These are phyloP conservation scores for Uronychia setigera DNA, from an alignment of 73 alveolate genomes.

Conservation along the genomic window DNA sequence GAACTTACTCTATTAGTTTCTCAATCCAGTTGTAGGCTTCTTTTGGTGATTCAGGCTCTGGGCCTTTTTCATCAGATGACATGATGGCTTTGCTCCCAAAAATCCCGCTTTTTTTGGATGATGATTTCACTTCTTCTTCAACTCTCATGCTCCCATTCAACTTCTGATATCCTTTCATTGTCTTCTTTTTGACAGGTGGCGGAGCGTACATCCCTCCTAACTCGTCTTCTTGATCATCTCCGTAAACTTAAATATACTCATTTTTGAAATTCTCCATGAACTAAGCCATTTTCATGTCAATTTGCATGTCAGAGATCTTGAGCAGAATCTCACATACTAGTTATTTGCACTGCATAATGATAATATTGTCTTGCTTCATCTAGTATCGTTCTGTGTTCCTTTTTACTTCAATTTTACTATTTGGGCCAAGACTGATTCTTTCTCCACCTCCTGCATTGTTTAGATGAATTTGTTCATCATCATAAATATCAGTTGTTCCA, in stretches of 20 bases:
- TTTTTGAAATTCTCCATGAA: conserved; percentile 38
- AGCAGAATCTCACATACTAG: conserved; percentile 42
- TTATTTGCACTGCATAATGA: conserved; percentile 28
- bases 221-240: not conserved
- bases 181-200: not conserved
- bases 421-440: not conserved
- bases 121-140: not conserved
- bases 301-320: conserved; percentile 18
- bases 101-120: conserved; percentile 13
- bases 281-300: conserved; percentile 16
- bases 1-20: not conserved
- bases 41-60: not conserved
- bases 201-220: not conserved
- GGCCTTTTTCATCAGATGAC: not conserved
- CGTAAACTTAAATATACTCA: conserved; percentile 9
- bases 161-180: not conserved
- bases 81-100: no score
- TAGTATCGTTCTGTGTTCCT: conserved; percentile 17
- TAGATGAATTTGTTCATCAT: not conserved
- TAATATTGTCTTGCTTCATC: conserved; percentile 24
- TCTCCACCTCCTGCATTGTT: not conserved
- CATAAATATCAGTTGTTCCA: conserved; percentile 37
- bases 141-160: not conserved
- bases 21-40: not conserved
- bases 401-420: no score